Conservation (phyloP, 106 monocot species). For the Cymbidium sinense region DNA sequence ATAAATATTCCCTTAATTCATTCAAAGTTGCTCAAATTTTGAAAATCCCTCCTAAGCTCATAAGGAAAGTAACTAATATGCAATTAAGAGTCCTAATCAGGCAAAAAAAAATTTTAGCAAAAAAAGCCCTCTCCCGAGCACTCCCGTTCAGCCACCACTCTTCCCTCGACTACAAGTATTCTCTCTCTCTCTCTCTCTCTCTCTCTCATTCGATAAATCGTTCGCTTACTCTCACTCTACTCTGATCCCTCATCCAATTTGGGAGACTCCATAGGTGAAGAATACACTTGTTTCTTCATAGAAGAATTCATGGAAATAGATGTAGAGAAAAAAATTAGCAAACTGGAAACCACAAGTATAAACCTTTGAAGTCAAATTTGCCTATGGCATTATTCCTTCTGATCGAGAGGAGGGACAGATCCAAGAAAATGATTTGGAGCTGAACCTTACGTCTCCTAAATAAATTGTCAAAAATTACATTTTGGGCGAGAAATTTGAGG, state of each 20-base stretch:
- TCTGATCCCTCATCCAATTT: background rate
- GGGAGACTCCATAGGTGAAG: background rate
- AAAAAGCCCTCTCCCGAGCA: too few species aligned
- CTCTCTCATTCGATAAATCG: background rate
- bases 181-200: background rate
- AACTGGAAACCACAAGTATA: background rate
- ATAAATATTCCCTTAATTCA: too few species aligned
- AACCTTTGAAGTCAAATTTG: slow-evolving; percentile 9
- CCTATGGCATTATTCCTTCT: background rate
- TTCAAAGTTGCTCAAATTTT: too few species aligned
- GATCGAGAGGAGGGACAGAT: slow-evolving; percentile 5
- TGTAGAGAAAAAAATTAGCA: background rate
- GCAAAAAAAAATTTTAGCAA: too few species aligned
- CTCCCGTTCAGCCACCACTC: background rate
- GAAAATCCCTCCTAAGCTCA: too few species aligned
- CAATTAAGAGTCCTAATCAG: too few species aligned
- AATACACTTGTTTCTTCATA: background rate
- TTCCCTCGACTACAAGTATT: too few species aligned
- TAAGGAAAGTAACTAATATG: too few species aligned
- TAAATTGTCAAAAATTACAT: slow-evolving; percentile 3
- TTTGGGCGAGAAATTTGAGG: slow-evolving; percentile 9
- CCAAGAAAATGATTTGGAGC: slow-evolving; percentile 10
- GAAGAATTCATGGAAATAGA: background rate
- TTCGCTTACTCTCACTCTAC: background rate
- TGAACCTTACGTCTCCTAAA: background rate